Evolutionary conservation across 192 early-diverging fungal genomes (phyloP), one percentile per base, ranked within the genome.

Genomic region (Podila epigama): DNA sequence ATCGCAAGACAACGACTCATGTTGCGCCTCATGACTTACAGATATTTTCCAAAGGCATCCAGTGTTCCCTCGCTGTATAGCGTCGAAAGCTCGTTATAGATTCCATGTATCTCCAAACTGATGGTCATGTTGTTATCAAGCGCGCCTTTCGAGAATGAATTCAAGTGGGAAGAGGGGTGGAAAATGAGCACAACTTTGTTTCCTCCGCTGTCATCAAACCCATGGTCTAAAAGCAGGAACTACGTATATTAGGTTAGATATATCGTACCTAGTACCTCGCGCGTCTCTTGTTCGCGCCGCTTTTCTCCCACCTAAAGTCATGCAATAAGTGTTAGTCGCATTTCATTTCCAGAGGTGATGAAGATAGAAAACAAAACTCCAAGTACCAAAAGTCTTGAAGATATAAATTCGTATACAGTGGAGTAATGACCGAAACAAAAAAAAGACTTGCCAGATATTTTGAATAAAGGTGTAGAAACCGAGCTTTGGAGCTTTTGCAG

Each of bases 401-500:
- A n/a, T n/a, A n/a, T n/a, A n/a, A n/a, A n/a, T n/a, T n/a, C n/a
- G n/a, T n/a, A n/a, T n/a, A 57, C 44, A 48, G 44, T 22, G 32
- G 61, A 31, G 50, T 10, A 29, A 34, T 69, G 51, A 70, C 18
- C 12, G 32, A 60, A 9, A 54, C 5, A 6, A 15, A 65, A 39
- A 36, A 8, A 39, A 16, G 68, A 40, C 83, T 70, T 84, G 86
- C 89, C 58, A 96, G 77, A 70, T 87, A 95, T 70, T 80, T 87
- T 13, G 93, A 77, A 69, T 97, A 97, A 18, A 94, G 73, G 65
- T 89, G 78, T n/a, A 96, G 75, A 79, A 96, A 97, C 52, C 79
- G 60, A 4, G 88, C 84, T 44, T 86, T 84, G 11, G 82, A 70
- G 27, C 85, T 81, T 0, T 22, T 55, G 41, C 85, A 87, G 40